Evolutionary conservation across 768 basidiomycete species (phyloP).

Genomic region (Macrocybe gigantea): DNA sequence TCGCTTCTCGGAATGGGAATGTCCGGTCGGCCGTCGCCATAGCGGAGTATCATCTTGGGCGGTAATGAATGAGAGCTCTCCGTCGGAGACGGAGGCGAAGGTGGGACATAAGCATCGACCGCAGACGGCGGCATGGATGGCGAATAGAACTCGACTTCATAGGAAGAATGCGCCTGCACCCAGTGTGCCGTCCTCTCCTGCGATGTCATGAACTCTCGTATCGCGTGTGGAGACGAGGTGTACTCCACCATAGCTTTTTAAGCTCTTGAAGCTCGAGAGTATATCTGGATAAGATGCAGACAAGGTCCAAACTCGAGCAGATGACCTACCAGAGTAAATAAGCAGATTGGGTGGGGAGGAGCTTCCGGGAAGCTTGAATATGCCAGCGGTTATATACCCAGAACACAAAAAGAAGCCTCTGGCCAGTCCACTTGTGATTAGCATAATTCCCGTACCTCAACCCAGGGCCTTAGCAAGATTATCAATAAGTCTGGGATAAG

Average conservation of each 20-base stretch:
- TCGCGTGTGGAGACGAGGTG: constrained; percentile 50
- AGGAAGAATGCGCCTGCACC: constrained; percentile 41
- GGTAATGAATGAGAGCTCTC: constrained; percentile 51
- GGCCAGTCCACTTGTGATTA: constrained; percentile 17
- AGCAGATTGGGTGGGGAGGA: constrained; percentile 20
- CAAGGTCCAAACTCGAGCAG: constrained; percentile 8
- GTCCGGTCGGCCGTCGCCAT: constrained; percentile 58
- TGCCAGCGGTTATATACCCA: constrained; percentile 28
- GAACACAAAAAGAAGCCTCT: constrained; percentile 13
- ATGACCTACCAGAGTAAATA: constrained; percentile 6
- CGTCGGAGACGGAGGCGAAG: constrained; percentile 40
- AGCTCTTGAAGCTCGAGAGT: neutral
- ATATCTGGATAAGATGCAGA: neutral
- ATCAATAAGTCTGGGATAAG: constrained; percentile 29
- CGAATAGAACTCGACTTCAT: constrained; percentile 40
- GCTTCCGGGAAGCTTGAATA: constrained; percentile 16
- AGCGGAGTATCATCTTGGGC: constrained; percentile 69
- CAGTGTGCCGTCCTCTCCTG: constrained; percentile 61
- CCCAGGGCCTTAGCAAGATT: constrained; percentile 26
- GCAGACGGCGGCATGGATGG: constrained; percentile 54
- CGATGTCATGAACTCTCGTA: constrained; percentile 51
- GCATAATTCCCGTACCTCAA: constrained; percentile 18
- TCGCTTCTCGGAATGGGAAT: constrained; percentile 51
- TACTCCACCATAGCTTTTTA: constrained; percentile 56
- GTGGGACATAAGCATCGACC: constrained; percentile 34